Evolutionary conservation across 495 filamentous ascomycete species (phyloP), one percentile per base, ranked within the genome.

Genomic region (Penicillium paradoxum): DNA sequence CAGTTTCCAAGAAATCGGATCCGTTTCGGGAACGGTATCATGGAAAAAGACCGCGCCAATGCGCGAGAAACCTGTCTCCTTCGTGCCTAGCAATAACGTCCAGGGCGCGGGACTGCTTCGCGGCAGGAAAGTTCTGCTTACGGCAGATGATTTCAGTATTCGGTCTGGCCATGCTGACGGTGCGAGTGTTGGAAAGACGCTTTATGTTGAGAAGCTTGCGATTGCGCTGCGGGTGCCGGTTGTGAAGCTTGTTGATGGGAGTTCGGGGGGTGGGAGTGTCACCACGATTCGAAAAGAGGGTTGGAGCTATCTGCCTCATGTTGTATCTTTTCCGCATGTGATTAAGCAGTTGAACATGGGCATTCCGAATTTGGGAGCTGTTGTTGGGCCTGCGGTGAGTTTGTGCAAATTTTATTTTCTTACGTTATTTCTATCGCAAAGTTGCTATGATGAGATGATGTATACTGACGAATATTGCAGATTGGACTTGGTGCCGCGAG

Each of bases 121-220:
- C 14, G 80, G 80, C 1, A 68, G 82, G 14, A 76, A 76, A 33
- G 70, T 84, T 0, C 65, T 84, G 6, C 72, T 85, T 36, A 83
- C 82, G 1, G 80, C 80, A 6, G 82, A 84, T 55, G 82, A 85
- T 56, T 84, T 83, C 44, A 81, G 77, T n/a, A 78, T 85, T 27
- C 66, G 82, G 5, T 79, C 80, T 32, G 82, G 82, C 4, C 82
- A 85, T 71, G 79, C 81, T 0, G 82, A 85, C 64, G 82, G 82
- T 0, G 73, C 80, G 6, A 70, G 77, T 46, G 63, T 71, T 44
- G 78, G 71, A 38, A 84, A 83, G 71, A 84, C 80, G 13, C 67
- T 82, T 7, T 83, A 84, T 53, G 66, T 81, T 53, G 82, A 85
- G 66, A 79, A 79, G 36, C 45, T 79, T 34, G 73, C 75, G 10